These are phyloP conservation scores for Helianthus tuberosus DNA, from an alignment of 129 eudicot species.

Conservation along the genomic window DNA sequence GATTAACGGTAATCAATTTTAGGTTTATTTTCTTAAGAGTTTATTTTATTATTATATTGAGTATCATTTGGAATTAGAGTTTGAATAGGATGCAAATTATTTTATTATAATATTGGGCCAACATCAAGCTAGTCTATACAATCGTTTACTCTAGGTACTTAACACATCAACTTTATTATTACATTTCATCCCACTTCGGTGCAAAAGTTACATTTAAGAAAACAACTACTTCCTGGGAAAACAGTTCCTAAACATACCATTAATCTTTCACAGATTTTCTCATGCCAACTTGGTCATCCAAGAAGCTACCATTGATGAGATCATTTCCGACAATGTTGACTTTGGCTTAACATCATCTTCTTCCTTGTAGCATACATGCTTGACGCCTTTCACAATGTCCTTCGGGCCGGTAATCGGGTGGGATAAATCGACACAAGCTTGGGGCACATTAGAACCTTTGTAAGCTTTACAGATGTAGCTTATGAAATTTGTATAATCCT, in stretches of 20 bases:
- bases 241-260: constrained; percentile 6
- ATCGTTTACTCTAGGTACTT: too few relatives aligned
- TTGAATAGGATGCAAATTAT: too few relatives aligned
- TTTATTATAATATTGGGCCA: too few relatives aligned
- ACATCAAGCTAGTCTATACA: too few relatives aligned
- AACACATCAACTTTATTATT: constrained; percentile 10
- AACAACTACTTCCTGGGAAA: constrained; percentile 8
- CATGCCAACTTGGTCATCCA: constrained; percentile 39
- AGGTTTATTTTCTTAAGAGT: too few relatives aligned
- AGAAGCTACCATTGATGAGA: constrained; percentile 34
- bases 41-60: too few relatives aligned
- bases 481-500: constrained; percentile 68
- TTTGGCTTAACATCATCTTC: constrained; percentile 40
- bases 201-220: not conserved
- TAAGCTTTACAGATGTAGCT: constrained; percentile 81
- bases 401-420: constrained; percentile 15
- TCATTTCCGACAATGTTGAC: constrained; percentile 28
- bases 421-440: constrained; percentile 57
- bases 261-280: constrained; percentile 32
- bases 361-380: constrained; percentile 47
- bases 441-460: constrained; percentile 59
- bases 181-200: not conserved
- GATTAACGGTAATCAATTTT: too few relatives aligned
- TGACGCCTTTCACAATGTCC: constrained; percentile 28
- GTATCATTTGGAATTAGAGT: too few relatives aligned